Evolutionary conservation across 2,329 filamentous ascomycete species (phyloP), one percentile per base, ranked within the genome.

Genomic region (Ophiobolus disseminans): DNA sequence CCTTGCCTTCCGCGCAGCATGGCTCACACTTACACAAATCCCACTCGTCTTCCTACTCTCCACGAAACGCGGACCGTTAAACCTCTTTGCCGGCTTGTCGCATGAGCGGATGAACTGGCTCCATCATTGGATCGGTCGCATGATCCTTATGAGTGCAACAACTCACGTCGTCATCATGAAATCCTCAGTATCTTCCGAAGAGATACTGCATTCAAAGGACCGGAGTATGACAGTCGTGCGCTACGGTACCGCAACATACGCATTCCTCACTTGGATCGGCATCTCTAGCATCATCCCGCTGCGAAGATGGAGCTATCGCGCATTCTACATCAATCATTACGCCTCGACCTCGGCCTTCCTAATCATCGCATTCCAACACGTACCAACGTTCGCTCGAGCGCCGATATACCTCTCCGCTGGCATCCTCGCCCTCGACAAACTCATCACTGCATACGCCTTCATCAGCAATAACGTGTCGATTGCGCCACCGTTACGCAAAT

Each of bases 1-100:
- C 44, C 54, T 69, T 13, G 63, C 62, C 6, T 68, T 68, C 28
- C 60, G 66, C 17, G 65, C 63, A 4, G 66, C 63, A 9, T 69
- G 66, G 66, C 43, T 67, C 16, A 63, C 65, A 2, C 25, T 69
- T 2, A 57, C 60, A 2, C 66, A 69, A 34, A 48, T 69, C 3
- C 65, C 66, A 0, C 40, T 69, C 1, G 54, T 65, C 21, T 65
- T 62, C 32, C 48, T 69, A 19, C 54, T 69, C 1, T 60, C 65
- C 1, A 59, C 60, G 0, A 68, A 68, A 37, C 48, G 54, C 21
- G 65, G 66, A 5, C 59, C 58, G 0, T 32, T 68, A 13, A 62
- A 62, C 17, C 17, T 62, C 16, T 19, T 69, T 2, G 51, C 55
- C 4, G 44, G 41, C 3, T 8, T 64, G 2, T 64, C 61, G 4